Base-by-base conservation (phyloP, 2,329 filamentous ascomycete species). In the Dactylonectria estremocensis region DNA sequence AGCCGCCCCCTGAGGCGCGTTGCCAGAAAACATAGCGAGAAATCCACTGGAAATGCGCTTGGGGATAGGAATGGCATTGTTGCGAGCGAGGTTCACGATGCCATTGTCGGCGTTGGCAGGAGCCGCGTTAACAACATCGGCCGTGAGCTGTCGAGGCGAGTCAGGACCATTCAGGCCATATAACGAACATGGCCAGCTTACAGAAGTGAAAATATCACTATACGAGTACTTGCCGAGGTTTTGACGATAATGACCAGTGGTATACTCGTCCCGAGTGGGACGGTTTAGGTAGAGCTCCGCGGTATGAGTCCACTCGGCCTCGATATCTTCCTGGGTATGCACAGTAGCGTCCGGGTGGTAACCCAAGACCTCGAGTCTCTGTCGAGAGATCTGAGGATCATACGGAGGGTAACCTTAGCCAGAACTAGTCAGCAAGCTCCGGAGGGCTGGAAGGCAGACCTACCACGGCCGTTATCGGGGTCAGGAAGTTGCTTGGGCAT, bases 11-110 rank as follows among this genome's bases (percentile, higher is more conserved):
- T 60, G 69, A 1, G 68, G 57, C 14, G 70, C 46, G 33, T 37
- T 53, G 1, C 74, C 71, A 9, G 60, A 46, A 13, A 76, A 55
- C 0, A 58, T 3, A 5, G 33, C n/a, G 3, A 64, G 46, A 18
- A 69, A 46, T 10, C 33, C 45, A 11, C 16, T 48, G 5, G 64
- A 59, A 2, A 58, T 40, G 4, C 53, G 24, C 7, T 7, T 28
- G 4, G 24, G 24, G 24, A 28, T 4, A 7, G 24, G 24, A 28
- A 28, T 4, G 24, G 4, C 7, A 28, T 28, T 28, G 2, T 68
- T 22, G 6, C 24, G 64, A 13, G 4, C 16, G 40, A n/a, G 40
- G 14, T n/a, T 24, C 3, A 33, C 14, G 8, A 43, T 13, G 9
- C 56, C 18, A n/a, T 28, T 7, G 24, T 28, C 24, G 4, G 24